Evolutionary conservation across 2,329 filamentous ascomycete genomes (phyloP), one percentile per base, ranked within the genome.

Genomic region (Diaporthe sp.): DNA sequence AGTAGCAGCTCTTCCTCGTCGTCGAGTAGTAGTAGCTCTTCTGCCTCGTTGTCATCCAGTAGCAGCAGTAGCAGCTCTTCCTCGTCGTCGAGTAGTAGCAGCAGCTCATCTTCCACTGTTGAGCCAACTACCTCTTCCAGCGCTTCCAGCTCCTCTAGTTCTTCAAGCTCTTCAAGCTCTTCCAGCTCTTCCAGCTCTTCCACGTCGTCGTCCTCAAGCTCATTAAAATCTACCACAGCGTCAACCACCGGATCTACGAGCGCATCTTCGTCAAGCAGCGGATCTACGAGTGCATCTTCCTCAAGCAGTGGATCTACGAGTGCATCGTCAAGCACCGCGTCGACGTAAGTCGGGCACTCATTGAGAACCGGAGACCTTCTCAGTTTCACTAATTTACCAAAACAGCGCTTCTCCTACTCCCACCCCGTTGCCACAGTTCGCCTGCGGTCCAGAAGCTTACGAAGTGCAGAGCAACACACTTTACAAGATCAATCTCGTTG

Each of bases 211-310:
- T 31, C 53, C 5, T 57, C 53, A 31, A 57, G 53, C 53, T 57
- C 25, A 57, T 57, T 15, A 57, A 60, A 39, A 31, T 61, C 58
- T 61, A 28, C 37, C 42, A 61, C 58, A 61, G 58, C 37, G 4
- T n/a, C 31, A 39, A 25, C 7, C 4, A 60, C 31, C 28, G 20
- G 1, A 12, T 34, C 34, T 31, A 31, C 31, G 31, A 31, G 34
- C 8, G 34, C 34, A 34, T 34, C 34, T 34, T 34, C 37, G 4
- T n/a, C 31, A 39, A 25, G 7, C 4, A 60, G 20, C 15, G 20
- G 1, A 12, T 6, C 20, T 5, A n/a, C 57, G 5, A 37, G 17
- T 7, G 17, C 44, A 49, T 17, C 42, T 20, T 22, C 44, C 2
- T 20, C 44, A 22, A 49, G 44, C 34, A 34, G 34, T 8, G 34